These are phyloP conservation scores for Perkinsus olseni DNA, from an alignment of 169 alveolate genomes.

Conservation along the genomic window DNA sequence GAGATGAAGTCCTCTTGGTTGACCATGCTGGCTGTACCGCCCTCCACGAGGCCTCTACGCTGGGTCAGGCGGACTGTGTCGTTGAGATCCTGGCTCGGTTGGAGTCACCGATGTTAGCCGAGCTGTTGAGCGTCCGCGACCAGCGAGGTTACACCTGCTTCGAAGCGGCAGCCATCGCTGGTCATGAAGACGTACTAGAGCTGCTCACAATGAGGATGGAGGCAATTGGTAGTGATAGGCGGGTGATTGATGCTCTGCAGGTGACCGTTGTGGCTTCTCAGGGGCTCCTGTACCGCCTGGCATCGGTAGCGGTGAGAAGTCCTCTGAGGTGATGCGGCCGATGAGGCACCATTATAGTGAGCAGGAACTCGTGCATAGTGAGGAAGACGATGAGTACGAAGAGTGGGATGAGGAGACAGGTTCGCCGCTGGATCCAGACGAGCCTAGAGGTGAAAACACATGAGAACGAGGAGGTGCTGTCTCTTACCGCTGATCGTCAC, in stretches of 20 bases:
- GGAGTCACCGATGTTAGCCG: not conserved
- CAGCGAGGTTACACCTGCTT: not conserved
- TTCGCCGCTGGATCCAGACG: too few relatives aligned
- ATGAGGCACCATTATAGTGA: not conserved
- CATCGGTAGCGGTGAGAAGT: too few relatives aligned
- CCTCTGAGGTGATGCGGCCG: too few relatives aligned
- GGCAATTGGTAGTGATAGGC: not conserved
- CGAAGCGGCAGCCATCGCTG: not conserved
- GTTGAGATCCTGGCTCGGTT: not conserved
- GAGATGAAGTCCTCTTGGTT: not conserved
- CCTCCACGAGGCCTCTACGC: not conserved
- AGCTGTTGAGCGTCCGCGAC: not conserved
- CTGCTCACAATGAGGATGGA: not conserved
- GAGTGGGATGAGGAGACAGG: too few relatives aligned
- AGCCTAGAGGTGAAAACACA: too few relatives aligned
- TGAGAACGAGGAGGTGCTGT: too few relatives aligned
- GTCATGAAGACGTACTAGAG: not conserved
- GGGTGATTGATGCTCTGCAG: not conserved
- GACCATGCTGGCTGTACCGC: not conserved
- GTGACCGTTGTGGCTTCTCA: too few relatives aligned
- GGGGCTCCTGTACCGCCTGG: too few relatives aligned
- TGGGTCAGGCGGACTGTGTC: not conserved
- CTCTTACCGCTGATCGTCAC: not conserved
- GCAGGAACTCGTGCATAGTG: not conserved
- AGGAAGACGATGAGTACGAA: not conserved